A percentile compares a stretch with the other conserved stretches of the same genome.
These are phyloP conservation scores for Aspergillus proliferans DNA, from an alignment of 2,329 filamentous ascomycete species.

Conservation along the genomic window DNA sequence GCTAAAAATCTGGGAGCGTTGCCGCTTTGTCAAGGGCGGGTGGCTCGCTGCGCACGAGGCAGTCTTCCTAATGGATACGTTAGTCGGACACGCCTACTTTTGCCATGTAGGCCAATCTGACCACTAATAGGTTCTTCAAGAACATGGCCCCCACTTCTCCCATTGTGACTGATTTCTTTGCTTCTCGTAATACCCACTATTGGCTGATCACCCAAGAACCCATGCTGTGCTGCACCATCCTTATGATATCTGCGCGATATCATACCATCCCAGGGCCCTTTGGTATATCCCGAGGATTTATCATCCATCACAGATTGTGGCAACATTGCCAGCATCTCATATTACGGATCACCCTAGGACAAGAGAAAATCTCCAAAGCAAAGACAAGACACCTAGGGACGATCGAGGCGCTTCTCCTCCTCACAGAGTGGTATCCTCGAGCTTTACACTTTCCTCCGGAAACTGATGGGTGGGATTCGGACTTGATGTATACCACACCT, in stretches of 20 bases:
- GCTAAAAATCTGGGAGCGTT: slow-evolving; percentile 43
- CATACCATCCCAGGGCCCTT: slow-evolving; percentile 38
- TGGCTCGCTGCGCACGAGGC: slow-evolving; percentile 52
- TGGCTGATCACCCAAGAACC: slow-evolving; percentile 47
- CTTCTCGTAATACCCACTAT: slow-evolving; percentile 44
- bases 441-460: slow-evolving; percentile 50
- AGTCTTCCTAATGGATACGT: slow-evolving; percentile 48
- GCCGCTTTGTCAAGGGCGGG: slow-evolving; percentile 50
- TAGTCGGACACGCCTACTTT: slow-evolving; percentile 9
- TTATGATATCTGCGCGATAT: slow-evolving; percentile 52
- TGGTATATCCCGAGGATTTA: slow-evolving; percentile 46
- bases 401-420: slow-evolving; percentile 48
- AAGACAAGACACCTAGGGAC: slow-evolving; percentile 47
- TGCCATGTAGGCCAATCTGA: background rate
- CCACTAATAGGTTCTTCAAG: slow-evolving; percentile 39
- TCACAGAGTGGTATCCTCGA: slow-evolving; percentile 53
- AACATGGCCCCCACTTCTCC: slow-evolving; percentile 48
- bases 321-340: slow-evolving; percentile 51
- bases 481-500: slow-evolving; percentile 40
- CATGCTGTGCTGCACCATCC: slow-evolving; percentile 48
- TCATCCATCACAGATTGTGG: slow-evolving; percentile 51
- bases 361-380: slow-evolving; percentile 47
- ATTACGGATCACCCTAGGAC: slow-evolving; percentile 49
- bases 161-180: slow-evolving; percentile 46
- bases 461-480: slow-evolving; percentile 51